Evolutionary conservation across 1,284 basidiomycete genomes (phyloP).

Genomic region (Anthracocystis walkeri): DNA sequence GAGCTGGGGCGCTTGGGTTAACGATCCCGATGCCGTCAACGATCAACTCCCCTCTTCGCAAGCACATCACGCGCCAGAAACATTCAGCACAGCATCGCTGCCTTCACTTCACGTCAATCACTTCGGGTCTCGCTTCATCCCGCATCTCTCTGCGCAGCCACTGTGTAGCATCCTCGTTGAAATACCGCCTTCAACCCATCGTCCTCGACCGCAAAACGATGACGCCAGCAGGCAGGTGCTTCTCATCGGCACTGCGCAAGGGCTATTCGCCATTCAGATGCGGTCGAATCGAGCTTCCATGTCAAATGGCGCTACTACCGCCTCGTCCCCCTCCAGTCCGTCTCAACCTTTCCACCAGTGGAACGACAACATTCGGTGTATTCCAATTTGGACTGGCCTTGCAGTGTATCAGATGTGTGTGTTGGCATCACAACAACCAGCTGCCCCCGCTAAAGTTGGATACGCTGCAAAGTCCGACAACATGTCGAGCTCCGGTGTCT

Average conservation of each 20-base stretch:
- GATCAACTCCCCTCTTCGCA: slow-evolving; percentile 7
- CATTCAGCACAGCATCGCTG: background rate
- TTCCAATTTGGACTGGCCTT: slow-evolving; percentile 51
- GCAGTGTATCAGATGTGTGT: slow-evolving; percentile 57
- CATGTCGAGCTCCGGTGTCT: slow-evolving; percentile 32
- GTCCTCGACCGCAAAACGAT: background rate
- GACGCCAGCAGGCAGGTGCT: slow-evolving; percentile 21
- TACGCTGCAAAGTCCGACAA: background rate
- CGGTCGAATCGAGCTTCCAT: background rate
- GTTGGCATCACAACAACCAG: slow-evolving; percentile 24
- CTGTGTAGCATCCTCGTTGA: slow-evolving; percentile 49
- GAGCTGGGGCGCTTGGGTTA: slow-evolving; percentile 52
- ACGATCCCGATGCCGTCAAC: slow-evolving; percentile 45
- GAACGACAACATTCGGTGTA: slow-evolving; percentile 50
- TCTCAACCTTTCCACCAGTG: slow-evolving; percentile 15
- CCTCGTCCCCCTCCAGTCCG: background rate
- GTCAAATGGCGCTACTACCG: background rate
- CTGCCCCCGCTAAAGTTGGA: background rate
- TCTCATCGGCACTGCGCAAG: slow-evolving; percentile 45
- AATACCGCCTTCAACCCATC: slow-evolving; percentile 13
- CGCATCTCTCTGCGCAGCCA: slow-evolving; percentile 55
- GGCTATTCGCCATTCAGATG: slow-evolving; percentile 46
- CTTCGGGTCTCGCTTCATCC: slow-evolving; percentile 56
- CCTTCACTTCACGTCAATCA: slow-evolving; percentile 48
- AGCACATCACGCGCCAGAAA: background rate